These are phyloP conservation scores for Trypanosoma boissoni DNA, from an alignment of 208 protist genomes.

Conservation along the genomic window DNA sequence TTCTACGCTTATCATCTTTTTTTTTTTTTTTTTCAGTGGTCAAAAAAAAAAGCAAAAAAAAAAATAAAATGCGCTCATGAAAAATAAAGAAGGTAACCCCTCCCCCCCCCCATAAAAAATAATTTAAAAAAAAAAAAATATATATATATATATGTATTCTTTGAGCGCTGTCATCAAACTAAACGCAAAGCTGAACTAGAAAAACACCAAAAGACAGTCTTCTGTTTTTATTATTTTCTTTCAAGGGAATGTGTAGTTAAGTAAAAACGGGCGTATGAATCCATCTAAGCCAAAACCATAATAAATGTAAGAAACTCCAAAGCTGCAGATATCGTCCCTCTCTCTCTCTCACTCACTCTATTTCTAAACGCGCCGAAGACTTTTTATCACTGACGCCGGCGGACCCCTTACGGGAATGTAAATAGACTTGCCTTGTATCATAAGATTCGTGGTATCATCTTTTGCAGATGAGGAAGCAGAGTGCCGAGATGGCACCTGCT, in stretches of 20 bases:
- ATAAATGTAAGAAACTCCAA: too few species aligned
- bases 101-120: too few species aligned
- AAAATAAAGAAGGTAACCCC: too few species aligned
- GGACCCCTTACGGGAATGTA: background rate
- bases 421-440: slow-evolving; percentile 16
- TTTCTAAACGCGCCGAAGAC: slow-evolving; percentile 1
- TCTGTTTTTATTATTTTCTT: background rate
- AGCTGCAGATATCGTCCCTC: too few species aligned
- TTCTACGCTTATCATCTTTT: slow-evolving; percentile 42
- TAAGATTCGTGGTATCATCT: background rate
- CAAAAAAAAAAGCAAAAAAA: background rate
- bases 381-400: slow-evolving; percentile 2
- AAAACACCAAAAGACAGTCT: background rate
- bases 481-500: background rate
- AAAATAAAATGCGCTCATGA: background rate
- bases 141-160: too few species aligned
- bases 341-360: background rate
- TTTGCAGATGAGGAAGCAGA: background rate
- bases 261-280: too few species aligned
- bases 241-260: too few species aligned
- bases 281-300: too few species aligned
- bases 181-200: too few species aligned
- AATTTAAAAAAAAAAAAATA: too few species aligned
- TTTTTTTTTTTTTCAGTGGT: background rate
- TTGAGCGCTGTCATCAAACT: too few species aligned